Percentiles rank a stretch among this genome's conserved stretches.
Conservation (phyloP, 169 alveolate species). For the Plasmodium sp. region DNA sequence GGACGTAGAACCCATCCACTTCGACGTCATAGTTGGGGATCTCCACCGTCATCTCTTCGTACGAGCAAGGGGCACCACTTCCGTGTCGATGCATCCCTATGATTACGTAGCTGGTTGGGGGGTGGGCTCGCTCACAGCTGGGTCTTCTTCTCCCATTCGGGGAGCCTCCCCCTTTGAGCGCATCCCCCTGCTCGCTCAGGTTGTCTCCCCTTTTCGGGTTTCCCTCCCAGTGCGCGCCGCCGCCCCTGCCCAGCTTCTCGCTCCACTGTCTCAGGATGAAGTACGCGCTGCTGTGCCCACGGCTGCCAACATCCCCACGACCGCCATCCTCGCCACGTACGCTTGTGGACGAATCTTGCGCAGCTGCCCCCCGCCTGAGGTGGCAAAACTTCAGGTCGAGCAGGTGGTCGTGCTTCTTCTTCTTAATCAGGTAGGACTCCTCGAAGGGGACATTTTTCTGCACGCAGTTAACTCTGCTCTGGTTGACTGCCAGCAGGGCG, state of each 20-base stretch:
- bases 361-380: neutral
- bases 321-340: neutral
- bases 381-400: slow-evolving; percentile 42
- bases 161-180: neutral
- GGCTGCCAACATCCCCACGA: neutral
- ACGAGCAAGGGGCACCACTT: slow-evolving; percentile 4
- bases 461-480: slow-evolving; percentile 18
- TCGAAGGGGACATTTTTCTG: slow-evolving; percentile 47
- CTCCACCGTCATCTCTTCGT: slow-evolving; percentile 48
- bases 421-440: slow-evolving; percentile 50
- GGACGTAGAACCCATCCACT: slow-evolving; percentile 34
- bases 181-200: neutral
- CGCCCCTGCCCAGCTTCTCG: neutral
- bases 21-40: slow-evolving; percentile 46
- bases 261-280: slow-evolving; percentile 51
- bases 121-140: neutral
- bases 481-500: slow-evolving; percentile 22
- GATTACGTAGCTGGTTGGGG: slow-evolving; percentile 16
- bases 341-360: neutral
- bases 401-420: slow-evolving; percentile 13
- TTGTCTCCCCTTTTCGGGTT: neutral
- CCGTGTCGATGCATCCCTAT: slow-evolving; percentile 38
- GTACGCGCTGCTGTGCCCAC: slow-evolving; percentile 5
- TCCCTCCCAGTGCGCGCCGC: neutral
- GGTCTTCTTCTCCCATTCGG: neutral